Percentiles rank a stretch among this genome's conserved stretches.
These are phyloP conservation scores for Chaetomium strumarium DNA, from an alignment of 2,329 filamentous ascomycete genomes.

Conservation along the genomic window DNA sequence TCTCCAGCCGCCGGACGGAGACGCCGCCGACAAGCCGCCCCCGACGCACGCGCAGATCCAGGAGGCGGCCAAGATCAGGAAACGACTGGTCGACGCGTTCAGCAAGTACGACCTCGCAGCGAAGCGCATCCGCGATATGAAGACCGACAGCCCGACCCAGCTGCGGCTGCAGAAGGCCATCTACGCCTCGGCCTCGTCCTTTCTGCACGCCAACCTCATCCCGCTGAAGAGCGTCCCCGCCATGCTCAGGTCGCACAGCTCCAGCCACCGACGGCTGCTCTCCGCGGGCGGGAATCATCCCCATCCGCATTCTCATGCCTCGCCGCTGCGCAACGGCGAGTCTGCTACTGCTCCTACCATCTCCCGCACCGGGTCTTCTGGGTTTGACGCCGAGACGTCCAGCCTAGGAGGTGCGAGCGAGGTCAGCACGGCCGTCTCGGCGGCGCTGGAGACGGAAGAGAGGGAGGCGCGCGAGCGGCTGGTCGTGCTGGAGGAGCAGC, in stretches of 20 bases:
- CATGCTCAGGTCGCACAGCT: slow-evolving; percentile 47
- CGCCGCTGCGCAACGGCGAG: slow-evolving; percentile 44
- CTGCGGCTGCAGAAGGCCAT: slow-evolving; percentile 72
- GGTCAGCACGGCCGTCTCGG: slow-evolving; percentile 48
- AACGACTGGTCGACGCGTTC: slow-evolving; percentile 81
- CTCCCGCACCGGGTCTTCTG: slow-evolving; percentile 11
- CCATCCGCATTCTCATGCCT: slow-evolving; percentile 18
- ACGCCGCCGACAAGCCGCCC: slow-evolving; percentile 36
- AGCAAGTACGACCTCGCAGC: slow-evolving; percentile 80
- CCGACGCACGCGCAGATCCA: slow-evolving; percentile 63
- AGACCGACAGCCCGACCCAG: slow-evolving; percentile 66
- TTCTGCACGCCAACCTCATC: slow-evolving; percentile 86
- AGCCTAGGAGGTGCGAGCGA: slow-evolving; percentile 43
- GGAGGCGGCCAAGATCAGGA: slow-evolving; percentile 85
- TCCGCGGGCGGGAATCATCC: slow-evolving; percentile 22
- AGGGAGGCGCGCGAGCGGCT: slow-evolving; percentile 73
- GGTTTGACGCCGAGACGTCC: slow-evolving; percentile 44
- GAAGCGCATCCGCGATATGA: slow-evolving; percentile 72
- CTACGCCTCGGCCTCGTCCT: slow-evolving; percentile 73
- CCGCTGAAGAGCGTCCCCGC: slow-evolving; percentile 71
- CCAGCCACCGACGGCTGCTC: slow-evolving; percentile 28
- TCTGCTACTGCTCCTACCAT: slow-evolving; percentile 15
- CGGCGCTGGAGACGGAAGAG: slow-evolving; percentile 70
- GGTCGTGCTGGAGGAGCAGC: slow-evolving; percentile 84
- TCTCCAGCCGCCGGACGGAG: slow-evolving; percentile 53